Percentiles rank a stretch among this genome's conserved stretches.
Conservation (phyloP, 768 basidiomycete genomes). For the Sporobolomyces pararoseus region DNA sequence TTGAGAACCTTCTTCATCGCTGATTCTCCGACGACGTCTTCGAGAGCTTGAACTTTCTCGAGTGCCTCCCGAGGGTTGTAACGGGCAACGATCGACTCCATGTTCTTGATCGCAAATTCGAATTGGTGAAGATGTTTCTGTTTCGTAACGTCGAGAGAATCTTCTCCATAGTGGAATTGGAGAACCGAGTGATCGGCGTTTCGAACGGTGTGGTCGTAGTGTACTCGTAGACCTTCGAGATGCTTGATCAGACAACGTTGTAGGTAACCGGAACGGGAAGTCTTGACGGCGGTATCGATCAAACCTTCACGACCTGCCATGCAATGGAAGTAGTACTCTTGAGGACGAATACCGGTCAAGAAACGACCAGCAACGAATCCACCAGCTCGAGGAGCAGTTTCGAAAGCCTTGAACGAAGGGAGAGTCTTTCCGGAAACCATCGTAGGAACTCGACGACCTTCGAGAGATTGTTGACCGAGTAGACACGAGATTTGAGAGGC, state of each 20-base stretch:
- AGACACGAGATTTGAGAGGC: conserved; percentile 97
- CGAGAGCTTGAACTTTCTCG: conserved; percentile 60
- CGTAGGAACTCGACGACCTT: conserved; percentile 95
- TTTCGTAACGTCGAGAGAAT: conserved; percentile 91
- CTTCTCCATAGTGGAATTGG: conserved; percentile 96
- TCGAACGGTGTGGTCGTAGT: conserved; percentile 97
- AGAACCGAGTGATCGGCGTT: conserved; percentile 89
- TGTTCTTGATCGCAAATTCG: conserved; percentile 86
- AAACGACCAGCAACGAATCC: conserved; percentile 98
- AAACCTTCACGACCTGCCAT: conserved; percentile 99
- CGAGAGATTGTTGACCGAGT: conserved; percentile 93
- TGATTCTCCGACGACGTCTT: conserved; percentile 54
- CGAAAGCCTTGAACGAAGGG: conserved; percentile 93
- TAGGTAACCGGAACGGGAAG: conserved; percentile 93
- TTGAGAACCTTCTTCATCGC: conserved; percentile 84
- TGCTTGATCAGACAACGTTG: conserved; percentile 99
- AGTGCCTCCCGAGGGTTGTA: conserved; percentile 57
- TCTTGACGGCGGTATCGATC: conserved; percentile 99
- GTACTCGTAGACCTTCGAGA: conserved; percentile 89
- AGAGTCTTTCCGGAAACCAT: conserved; percentile 99
- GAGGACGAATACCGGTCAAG: conserved; percentile 94
- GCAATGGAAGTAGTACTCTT: conserved; percentile 99
- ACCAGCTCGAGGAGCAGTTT: conserved; percentile 96
- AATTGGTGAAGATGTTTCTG: conserved; percentile 93
- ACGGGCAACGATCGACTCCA: conserved; percentile 68